Percentiles rank a stretch among this genome's conserved stretches.
Evolutionary conservation across 192 early-diverging fungal genomes (phyloP).

Genomic region (Coemansia sp.): DNA sequence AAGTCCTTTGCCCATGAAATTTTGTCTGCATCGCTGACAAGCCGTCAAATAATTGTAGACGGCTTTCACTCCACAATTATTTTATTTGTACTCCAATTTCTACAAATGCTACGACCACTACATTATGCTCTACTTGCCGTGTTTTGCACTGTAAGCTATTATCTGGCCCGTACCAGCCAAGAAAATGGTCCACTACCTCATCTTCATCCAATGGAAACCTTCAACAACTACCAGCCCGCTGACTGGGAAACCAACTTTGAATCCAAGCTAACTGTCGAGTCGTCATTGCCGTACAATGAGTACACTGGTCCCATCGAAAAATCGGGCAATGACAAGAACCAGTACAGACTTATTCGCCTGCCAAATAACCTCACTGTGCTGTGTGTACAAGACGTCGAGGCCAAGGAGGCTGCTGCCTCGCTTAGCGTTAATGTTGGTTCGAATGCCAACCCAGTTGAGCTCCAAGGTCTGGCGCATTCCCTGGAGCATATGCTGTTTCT

Average conservation of each 20-base stretch:
- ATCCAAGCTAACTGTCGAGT: conserved; percentile 2
- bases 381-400: conserved; percentile 60
- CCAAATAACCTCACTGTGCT: conserved; percentile 64
- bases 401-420: conserved; percentile 58
- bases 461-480: conserved; percentile 71
- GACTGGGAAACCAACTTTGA: conserved; percentile 13
- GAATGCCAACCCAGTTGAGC: conserved; percentile 58
- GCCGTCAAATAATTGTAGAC: too few species aligned
- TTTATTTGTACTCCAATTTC: too few species aligned
- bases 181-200: neutral
- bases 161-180: too few species aligned
- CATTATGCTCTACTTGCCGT: too few species aligned
- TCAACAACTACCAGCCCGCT: neutral
- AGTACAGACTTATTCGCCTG: conserved; percentile 61
- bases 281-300: conserved; percentile 24
- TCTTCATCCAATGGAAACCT: neutral
- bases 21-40: too few species aligned
- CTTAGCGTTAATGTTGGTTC: conserved; percentile 68
- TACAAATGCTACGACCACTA: too few species aligned
- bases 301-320: conserved; percentile 40
- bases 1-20: too few species aligned
- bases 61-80: too few species aligned
- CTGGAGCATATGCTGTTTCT: conserved; percentile 71
- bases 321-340: conserved; percentile 59
- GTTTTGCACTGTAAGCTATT: too few species aligned